Percentiles rank a stretch among this genome's conserved stretches.
Evolutionary conservation across 306 rosid genomes (phyloP).

Genomic region (Dalbergia oliveri): DNA sequence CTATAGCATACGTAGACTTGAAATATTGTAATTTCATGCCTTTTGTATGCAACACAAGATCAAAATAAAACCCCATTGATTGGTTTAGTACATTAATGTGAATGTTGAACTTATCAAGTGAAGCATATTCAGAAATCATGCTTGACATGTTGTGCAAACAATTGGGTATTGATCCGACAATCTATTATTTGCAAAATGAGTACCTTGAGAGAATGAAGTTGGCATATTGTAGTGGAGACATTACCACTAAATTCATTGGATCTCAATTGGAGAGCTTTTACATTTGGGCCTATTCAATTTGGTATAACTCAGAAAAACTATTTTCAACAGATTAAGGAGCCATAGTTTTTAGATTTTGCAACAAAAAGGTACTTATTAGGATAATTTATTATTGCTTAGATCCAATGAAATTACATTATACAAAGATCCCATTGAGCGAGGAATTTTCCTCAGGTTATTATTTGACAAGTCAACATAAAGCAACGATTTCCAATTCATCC

Average conservation of each 20-base stretch:
- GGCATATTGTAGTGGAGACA: no score
- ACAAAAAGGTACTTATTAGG: constrained; percentile 18
- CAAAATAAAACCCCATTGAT: no score
- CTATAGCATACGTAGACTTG: background rate
- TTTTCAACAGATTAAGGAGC: background rate
- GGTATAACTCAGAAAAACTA: no score
- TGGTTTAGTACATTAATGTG: no score
- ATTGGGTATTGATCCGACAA: constrained; percentile 34
- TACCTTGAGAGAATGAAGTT: background rate
- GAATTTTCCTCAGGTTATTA: constrained; percentile 38
- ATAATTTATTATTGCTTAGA: background rate
- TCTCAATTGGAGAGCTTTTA: no score
- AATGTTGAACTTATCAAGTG: background rate
- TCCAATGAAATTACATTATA: background rate
- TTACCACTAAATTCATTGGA: no score
- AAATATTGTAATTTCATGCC: background rate
- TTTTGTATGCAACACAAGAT: background rate
- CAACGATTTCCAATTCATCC: background rate
- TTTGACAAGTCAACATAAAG: background rate
- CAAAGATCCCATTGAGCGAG: constrained; percentile 32
- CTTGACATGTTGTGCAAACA: constrained; percentile 23
- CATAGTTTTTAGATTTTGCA: background rate
- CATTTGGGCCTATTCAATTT: no score
- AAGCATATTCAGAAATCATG: background rate
- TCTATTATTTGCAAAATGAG: constrained; percentile 15